phyloP scores from a whole-genome alignment of 768 basidiomycete species.

The Dioszegia hungarica region DNA sequence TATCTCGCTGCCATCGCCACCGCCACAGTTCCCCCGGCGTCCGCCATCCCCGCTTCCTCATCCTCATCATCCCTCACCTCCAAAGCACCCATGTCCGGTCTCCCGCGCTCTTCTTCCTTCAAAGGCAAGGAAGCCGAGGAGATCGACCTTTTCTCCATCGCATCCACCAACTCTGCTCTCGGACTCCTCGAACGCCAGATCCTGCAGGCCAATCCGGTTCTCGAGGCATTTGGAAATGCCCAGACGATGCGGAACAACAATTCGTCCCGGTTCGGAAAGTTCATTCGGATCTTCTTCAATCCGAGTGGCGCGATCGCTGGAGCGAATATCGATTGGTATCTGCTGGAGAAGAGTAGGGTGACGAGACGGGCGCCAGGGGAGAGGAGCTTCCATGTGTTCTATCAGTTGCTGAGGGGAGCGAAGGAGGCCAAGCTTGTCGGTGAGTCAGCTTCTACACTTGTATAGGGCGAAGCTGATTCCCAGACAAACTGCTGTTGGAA shows the following conservation, averaged over 20 bases:
- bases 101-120: constrained; percentile 64
- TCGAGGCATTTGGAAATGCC: constrained; percentile 97
- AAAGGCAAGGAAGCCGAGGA: constrained; percentile 54
- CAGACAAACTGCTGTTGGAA: constrained; percentile 70
- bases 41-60: constrained; percentile 54
- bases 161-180: constrained; percentile 47
- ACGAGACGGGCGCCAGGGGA: constrained; percentile 82
- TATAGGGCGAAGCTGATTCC: background rate
- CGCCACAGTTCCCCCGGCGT: constrained; percentile 6
- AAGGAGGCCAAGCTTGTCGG: constrained; percentile 60
- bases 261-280: constrained; percentile 92
- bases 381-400: constrained; percentile 94
- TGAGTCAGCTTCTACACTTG: constrained; percentile 46
- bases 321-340: constrained; percentile 98
- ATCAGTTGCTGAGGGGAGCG: constrained; percentile 80
- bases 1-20: constrained; percentile 91
- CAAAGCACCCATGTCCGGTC: constrained; percentile 52
- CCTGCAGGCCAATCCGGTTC: constrained; percentile 91
- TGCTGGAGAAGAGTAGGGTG: constrained; percentile 94
- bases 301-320: constrained; percentile 92
- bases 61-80: constrained; percentile 52
- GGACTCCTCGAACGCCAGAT: constrained; percentile 93
- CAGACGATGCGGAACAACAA: constrained; percentile 98
- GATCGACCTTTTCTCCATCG: constrained; percentile 17
- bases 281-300: constrained; percentile 90